Base-by-base conservation (phyloP, 2,329 filamentous ascomycete genomes). In the Aspergillus uvarum region DNA sequence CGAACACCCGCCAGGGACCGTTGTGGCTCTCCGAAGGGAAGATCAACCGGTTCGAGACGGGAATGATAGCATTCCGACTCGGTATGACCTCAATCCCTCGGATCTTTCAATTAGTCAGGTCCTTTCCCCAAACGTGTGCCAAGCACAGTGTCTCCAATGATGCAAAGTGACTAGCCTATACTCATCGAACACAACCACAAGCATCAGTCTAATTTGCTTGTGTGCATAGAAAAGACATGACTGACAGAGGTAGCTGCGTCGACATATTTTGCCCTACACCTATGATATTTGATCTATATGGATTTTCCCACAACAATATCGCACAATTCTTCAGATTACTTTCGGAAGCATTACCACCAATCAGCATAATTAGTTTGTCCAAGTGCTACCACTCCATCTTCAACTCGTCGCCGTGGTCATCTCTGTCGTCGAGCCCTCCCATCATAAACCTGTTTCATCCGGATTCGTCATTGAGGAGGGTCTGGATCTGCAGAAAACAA, bases 1-100 rank as follows among this genome's bases (percentile, higher is more conserved):
- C 53, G 53, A 55, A 55, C 26, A 47, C 26, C 53, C 44, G 48
- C 35, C 48, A 56, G 58, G 58, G 47, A 56, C 53, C 52, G 52
- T 56, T 52, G 32, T 51, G 47, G 47, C 38, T 26, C 42, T 51
- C 51, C 51, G 47, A 22, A 38, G 52, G 16, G 24, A 55, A 54
- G 42, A 55, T 55, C 53, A 55, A 55, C 42, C 22, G 52, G 52
- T 55, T 47, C 51, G 24, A 29, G 48, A 16, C 22, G 24, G 47
- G 48, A 29, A 55, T 55, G 53, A 31, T 47, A 55, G 47, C 42
- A 47, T 47, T 11, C 42, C 24, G 29, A 29, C 51, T 47, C 26
- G 47, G 53, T 55, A 55, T 55, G 53, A 55, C 53, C 53, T 55
- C 53, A 55, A 44, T 22, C 38, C 19, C 38, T 44, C 14, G 51